Base-by-base conservation (phyloP, 768 basidiomycete species). In the Xanthoconium stramineum region DNA sequence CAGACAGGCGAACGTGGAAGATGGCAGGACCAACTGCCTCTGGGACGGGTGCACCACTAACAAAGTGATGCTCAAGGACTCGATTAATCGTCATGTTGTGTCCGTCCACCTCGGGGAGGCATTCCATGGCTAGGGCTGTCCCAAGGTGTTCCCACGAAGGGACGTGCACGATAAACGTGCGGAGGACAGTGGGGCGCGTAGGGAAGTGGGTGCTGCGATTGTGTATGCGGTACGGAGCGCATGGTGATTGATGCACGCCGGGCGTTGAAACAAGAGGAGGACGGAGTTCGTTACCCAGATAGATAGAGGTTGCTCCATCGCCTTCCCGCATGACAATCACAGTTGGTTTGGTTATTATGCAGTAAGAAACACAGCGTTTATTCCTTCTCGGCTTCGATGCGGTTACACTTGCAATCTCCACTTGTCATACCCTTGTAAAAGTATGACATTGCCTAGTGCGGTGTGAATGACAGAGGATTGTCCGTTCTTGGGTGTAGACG, bases 71-170 rank as follows among this genome's bases (percentile, higher is more conserved):
- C 39, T 3, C 9, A 38, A 47, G 6, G 47, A 43, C 46, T 55
- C 61, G 6, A 39, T 59, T 6, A 59, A 51, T 19, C 49, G 60
- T 3, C 60, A 61, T 19, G 9, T 61, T 20, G 28, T 55, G 9
- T 59, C 47, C 0, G 43, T 40, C 37, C 60, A 61, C 17, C 29
- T 61, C 20, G 32, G n/a, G 4, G 57, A 61, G 20, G 15, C 13
- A 6, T 61, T 61, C 33, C 24, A 30, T 14, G 59, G 57, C 43
- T 38, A 29, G 5, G 51, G 40, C 7, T 61, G 60, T 36, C 9
- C 45, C 30, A 14, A 46, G 17, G 29, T 17, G 15, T 55, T 49
- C 45, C 19, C 58, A 14, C 36, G 57, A 9, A 37, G 47, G 24
- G 58, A 59, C 20, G 58, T 59, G 6, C 55, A 61, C 20, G 9